Evolutionary conservation across 2,329 filamentous ascomycete genomes (phyloP).

Genomic region (Penicillium concentricum): DNA sequence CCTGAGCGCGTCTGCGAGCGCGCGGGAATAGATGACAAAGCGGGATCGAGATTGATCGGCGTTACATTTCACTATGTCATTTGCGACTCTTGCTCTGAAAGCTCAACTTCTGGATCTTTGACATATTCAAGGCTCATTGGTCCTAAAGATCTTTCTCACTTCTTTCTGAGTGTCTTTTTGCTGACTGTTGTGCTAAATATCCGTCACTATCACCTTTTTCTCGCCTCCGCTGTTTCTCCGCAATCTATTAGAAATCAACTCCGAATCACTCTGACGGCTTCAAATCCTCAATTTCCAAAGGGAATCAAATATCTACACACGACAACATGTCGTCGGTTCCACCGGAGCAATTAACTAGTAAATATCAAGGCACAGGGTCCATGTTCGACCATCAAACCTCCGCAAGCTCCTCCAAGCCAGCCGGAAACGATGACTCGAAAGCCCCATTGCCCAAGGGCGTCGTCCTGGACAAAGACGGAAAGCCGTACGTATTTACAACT

Average conservation of each 20-base stretch:
- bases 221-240: constrained; percentile 9
- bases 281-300: neutral
- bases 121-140: neutral
- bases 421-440: constrained; percentile 27
- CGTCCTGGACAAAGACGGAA: constrained; percentile 51
- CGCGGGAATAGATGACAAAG: constrained; percentile 18
- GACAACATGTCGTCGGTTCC: constrained; percentile 16
- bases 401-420: constrained; percentile 18
- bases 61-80: neutral
- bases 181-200: neutral
- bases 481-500: constrained; percentile 41
- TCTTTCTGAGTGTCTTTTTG: neutral
- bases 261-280: neutral
- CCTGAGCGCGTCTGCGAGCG: constrained; percentile 1
- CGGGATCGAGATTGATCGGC: constrained; percentile 5
- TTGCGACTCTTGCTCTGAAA: neutral
- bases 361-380: constrained; percentile 6
- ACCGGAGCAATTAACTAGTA: constrained; percentile 25
- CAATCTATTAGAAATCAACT: constrained; percentile 23
- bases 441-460: constrained; percentile 45
- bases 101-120: neutral
- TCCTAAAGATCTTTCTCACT: neutral
- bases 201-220: neutral
- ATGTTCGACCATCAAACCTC: constrained; percentile 19
- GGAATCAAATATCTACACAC: neutral